These are phyloP conservation scores for Astrothelium subdiscretum DNA, from an alignment of 495 filamentous ascomycete species.

Conservation along the genomic window DNA sequence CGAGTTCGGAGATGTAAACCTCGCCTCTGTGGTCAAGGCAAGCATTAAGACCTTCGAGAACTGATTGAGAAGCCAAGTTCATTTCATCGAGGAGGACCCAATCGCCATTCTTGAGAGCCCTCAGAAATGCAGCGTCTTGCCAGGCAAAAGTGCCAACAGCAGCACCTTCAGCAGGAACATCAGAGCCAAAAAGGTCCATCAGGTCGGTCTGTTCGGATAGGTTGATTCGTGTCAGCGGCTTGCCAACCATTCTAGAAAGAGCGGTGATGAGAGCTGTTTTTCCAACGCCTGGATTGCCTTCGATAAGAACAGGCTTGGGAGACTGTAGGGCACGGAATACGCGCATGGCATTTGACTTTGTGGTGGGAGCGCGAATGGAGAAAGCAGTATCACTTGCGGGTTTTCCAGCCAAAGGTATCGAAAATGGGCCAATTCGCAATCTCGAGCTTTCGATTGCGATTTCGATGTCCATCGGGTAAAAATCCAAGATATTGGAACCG, in stretches of 20 bases:
- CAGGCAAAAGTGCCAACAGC: constrained; percentile 81
- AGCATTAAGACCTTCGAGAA: constrained; percentile 92
- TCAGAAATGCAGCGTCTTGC: constrained; percentile 89
- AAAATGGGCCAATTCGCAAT: constrained; percentile 62
- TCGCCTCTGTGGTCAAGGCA: constrained; percentile 96
- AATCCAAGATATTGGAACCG: constrained; percentile 43
- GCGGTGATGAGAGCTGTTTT: constrained; percentile 90
- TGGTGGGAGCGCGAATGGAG: constrained; percentile 79
- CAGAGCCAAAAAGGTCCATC: constrained; percentile 94
- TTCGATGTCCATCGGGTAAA: constrained; percentile 48
- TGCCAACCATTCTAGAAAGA: constrained; percentile 64
- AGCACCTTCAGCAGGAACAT: constrained; percentile 85
- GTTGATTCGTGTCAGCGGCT: constrained; percentile 82
- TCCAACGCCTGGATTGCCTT: constrained; percentile 93
- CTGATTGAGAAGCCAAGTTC: constrained; percentile 95
- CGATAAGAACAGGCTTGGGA: constrained; percentile 79
- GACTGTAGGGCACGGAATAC: constrained; percentile 84
- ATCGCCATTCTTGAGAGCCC: constrained; percentile 88
- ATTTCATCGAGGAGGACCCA: constrained; percentile 98
- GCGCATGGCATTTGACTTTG: constrained; percentile 76
- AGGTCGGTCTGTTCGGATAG: constrained; percentile 95
- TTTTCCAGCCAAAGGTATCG: constrained; percentile 37
- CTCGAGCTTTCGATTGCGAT: constrained; percentile 36
- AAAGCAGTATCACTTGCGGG: constrained; percentile 46
- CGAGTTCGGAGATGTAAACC: constrained; percentile 88